Conservation (phyloP, 495 filamentous ascomycete species). For the Acidomyces sp. region DNA sequence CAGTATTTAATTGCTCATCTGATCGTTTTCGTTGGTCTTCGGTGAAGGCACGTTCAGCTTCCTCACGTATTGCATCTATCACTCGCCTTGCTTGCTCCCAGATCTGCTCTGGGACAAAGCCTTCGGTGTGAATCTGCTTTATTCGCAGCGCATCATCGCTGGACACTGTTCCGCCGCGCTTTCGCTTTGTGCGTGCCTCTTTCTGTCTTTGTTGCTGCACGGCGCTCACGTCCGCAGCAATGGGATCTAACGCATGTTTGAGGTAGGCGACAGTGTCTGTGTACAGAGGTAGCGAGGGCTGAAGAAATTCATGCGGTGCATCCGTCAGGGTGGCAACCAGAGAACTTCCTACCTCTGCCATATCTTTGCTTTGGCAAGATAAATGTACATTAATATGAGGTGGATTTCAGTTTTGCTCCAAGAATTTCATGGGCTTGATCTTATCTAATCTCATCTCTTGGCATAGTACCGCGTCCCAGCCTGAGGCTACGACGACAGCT, state of each 20-base stretch:
- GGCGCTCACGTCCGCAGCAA: conserved; percentile 55
- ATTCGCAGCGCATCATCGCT: conserved; percentile 42
- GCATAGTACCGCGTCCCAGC: too few species aligned
- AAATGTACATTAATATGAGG: too few species aligned
- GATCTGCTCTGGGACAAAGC: conserved; percentile 77
- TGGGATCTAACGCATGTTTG: conserved; percentile 62
- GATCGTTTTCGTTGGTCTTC: conserved; percentile 15
- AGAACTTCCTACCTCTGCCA: too few species aligned
- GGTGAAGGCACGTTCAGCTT: conserved; percentile 34
- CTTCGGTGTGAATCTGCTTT: conserved; percentile 68
- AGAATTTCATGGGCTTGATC: too few species aligned
- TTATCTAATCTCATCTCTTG: neutral
- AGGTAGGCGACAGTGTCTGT: conserved; percentile 51
- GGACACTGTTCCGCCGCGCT: conserved; percentile 36
- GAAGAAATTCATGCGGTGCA: conserved; percentile 49
- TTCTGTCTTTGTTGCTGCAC: conserved; percentile 30
- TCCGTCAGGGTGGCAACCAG: too few species aligned
- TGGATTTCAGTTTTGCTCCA: too few species aligned
- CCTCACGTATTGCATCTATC: conserved; percentile 42
- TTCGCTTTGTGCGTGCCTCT: conserved; percentile 33
- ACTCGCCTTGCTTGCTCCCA: conserved; percentile 89
- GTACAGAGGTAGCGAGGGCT: conserved; percentile 50
- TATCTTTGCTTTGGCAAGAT: too few species aligned
- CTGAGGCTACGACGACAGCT: too few species aligned
- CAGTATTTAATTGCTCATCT: conserved; percentile 32